Conservation (phyloP, 208 protist genomes). For the Trypanosoma theileri region DNA sequence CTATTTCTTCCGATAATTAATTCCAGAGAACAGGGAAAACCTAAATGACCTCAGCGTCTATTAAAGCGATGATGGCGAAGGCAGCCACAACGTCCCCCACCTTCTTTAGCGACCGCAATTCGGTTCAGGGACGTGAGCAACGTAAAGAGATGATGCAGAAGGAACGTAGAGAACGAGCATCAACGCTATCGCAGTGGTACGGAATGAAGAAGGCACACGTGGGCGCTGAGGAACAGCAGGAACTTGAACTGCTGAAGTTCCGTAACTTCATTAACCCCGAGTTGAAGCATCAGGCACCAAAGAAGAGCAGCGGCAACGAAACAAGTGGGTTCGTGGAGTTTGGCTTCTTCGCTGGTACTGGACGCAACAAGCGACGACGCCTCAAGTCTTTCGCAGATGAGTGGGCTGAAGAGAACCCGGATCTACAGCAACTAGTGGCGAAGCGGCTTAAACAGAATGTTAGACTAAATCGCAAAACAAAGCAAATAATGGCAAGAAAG, state of each 20-base stretch:
- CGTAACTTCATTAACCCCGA: constrained; percentile 86
- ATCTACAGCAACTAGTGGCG: constrained; percentile 66
- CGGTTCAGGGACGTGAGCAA: constrained; percentile 71
- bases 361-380: constrained; percentile 71
- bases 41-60: constrained; percentile 28
- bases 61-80: constrained; percentile 86
- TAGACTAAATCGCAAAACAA: constrained; percentile 74
- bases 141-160: constrained; percentile 67
- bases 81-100: constrained; percentile 64
- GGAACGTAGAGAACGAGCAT: constrained; percentile 62
- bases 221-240: constrained; percentile 55
- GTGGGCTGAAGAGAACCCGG: constrained; percentile 85
- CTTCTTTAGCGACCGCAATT: constrained; percentile 65
- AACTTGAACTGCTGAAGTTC: constrained; percentile 87
- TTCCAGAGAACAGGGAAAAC: background rate
- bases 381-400: constrained; percentile 89
- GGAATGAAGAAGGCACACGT: constrained; percentile 75
- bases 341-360: constrained; percentile 76
- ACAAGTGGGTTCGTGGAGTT: constrained; percentile 84
- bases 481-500: constrained; percentile 57
- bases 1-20: background rate
- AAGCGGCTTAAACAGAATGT: constrained; percentile 80
- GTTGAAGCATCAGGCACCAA: constrained; percentile 76
- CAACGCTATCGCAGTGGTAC: constrained; percentile 87
- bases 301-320: constrained; percentile 45